Percentiles rank a stretch among this genome's conserved stretches.
Conservation (phyloP, 768 basidiomycete genomes). For the Polyporus arcularius region DNA sequence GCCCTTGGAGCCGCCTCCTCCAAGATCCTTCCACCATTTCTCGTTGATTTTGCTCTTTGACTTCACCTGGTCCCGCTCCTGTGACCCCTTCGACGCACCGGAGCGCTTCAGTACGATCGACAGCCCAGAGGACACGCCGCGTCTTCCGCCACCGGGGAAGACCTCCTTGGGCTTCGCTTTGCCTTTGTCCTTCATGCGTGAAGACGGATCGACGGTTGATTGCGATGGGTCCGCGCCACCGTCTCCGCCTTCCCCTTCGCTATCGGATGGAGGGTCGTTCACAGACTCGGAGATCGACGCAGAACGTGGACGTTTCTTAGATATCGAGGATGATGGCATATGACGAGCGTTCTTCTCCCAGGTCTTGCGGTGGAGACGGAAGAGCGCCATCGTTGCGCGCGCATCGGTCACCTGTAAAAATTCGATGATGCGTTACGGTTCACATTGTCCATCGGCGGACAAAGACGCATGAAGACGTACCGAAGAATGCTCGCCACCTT, state of each 20-base stretch:
- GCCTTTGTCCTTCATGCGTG: not conserved
- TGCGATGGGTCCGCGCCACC: not conserved
- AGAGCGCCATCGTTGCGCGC: constrained; percentile 93
- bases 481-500: constrained; percentile 87
- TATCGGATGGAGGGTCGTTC: not conserved
- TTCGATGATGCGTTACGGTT: too few relatives aligned
- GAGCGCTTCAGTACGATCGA: too few relatives aligned
- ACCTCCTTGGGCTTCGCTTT: not conserved
- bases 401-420: constrained; percentile 80
- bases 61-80: not conserved
- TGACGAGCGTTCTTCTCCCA: constrained; percentile 59
- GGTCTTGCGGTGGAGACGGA: constrained; percentile 73
- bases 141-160: constrained; percentile 56
- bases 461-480: constrained; percentile 46
- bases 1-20: too few relatives aligned
- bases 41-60: too few relatives aligned
- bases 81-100: too few relatives aligned
- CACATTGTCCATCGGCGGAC: constrained; percentile 1
- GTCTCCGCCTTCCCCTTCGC: not conserved
- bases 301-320: constrained; percentile 7
- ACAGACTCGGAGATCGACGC: too few relatives aligned
- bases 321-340: not conserved
- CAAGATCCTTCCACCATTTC: too few relatives aligned
- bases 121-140: constrained; percentile 65
- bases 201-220: not conserved